Conservation (phyloP, 2,329 filamentous ascomycete species). For the Botrytis hyacinthi region DNA sequence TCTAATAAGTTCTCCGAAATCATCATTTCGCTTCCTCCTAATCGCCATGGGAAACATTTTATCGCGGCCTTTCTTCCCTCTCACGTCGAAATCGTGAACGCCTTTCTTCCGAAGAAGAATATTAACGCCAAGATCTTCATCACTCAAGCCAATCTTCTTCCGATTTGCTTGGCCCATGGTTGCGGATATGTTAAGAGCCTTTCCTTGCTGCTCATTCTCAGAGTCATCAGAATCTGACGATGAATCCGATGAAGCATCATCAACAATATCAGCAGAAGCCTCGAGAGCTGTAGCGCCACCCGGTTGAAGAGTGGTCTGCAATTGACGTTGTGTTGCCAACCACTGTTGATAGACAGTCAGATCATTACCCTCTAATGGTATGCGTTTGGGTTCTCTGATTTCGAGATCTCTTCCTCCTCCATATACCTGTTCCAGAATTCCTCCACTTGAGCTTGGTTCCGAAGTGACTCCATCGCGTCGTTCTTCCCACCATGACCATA, state of each 20-base stretch:
- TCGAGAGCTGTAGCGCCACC: conserved; percentile 68
- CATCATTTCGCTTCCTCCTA: conserved; percentile 75
- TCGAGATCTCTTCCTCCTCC: conserved; percentile 62
- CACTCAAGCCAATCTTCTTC: conserved; percentile 81
- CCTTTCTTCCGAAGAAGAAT: conserved; percentile 84
- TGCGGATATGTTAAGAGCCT: conserved; percentile 83
- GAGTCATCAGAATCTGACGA: conserved; percentile 86
- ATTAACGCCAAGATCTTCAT: conserved; percentile 89
- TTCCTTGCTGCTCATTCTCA: conserved; percentile 86
- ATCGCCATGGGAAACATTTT: conserved; percentile 87
- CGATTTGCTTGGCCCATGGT: conserved; percentile 79
- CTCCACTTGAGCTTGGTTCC: conserved; percentile 52
- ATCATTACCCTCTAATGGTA: conserved; percentile 72
- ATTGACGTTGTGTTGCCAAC: conserved; percentile 80
- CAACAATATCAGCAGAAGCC: conserved; percentile 68
- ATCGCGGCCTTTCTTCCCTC: conserved; percentile 87
- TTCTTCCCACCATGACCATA: conserved; percentile 81
- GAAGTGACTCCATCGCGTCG: conserved; percentile 60
- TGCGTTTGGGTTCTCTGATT: conserved; percentile 58
- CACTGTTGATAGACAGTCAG: conserved; percentile 85
- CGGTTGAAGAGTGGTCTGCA: conserved; percentile 76
- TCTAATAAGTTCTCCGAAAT: conserved; percentile 90
- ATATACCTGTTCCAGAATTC: conserved; percentile 64
- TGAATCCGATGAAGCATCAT: conserved; percentile 82
- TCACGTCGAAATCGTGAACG: conserved; percentile 90